Evolutionary conservation across 441 rosid genomes (phyloP), one percentile per base, ranked within the genome.

Genomic region (Pelargonium citronellum): DNA sequence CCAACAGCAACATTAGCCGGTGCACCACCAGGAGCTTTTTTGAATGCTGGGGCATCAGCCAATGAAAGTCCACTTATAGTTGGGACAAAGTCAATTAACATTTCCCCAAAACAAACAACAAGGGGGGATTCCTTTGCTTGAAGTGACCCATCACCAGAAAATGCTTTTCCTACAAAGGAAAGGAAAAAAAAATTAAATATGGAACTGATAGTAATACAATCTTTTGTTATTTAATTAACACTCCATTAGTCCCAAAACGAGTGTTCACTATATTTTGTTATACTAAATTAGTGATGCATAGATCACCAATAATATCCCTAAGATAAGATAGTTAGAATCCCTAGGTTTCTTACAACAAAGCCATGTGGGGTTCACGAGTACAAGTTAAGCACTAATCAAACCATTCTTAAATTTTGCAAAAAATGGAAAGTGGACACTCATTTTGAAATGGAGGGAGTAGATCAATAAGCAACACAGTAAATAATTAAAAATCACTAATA

Each of bases 1-100:
- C 96, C 99, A 64, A 90, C 96, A n/a, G 96, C 99, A 43, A 94
- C 99, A 81, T 94, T 94, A 37, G 97, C 97, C 66, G 99, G 99
- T 39, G 99, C 99, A 73, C 99, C 97, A 61, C 99, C 99, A 0
- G 99, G 89, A 68, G 99, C 97, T 72, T 91, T 94, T 65, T 90
- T 87, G 72, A 94, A 94, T 69, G 97, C 92, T 7, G 94, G 96
- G 13, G 98, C 84, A 19, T 90, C 86, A 34, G 97, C 97, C 80
- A 94, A 72, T 8, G 98, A 89, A 76, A 90, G 89, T 1, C 95
- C 97, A 47, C 77, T 90, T 7, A 57, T 75, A 1, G 95, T 91
- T 5, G 99, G 99, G 57, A 94, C 97, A 78, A 94, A 94, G 77
- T 94, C 96, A 67, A 94, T 91, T 64, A 91, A 76, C 96, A 94